Evolutionary conservation across 164 flowering plant genomes (phyloP), one percentile per base, ranked within the genome.

Genomic region (Nymphaea colorata): DNA sequence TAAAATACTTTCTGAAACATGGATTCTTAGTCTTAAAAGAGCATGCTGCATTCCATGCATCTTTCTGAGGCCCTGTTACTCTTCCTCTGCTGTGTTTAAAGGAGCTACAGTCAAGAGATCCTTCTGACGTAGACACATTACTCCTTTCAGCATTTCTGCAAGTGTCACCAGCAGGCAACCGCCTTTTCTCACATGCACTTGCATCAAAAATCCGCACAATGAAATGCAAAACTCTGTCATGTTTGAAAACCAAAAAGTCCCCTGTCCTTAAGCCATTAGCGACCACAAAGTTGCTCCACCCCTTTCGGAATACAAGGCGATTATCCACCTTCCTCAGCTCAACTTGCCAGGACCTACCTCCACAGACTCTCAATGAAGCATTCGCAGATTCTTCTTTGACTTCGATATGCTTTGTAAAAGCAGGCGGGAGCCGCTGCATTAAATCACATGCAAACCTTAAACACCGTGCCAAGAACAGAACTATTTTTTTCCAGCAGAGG

Each of bases 221-320:
- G 51, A 82, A 80, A 7, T 42, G 45, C 3, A 81, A 78, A 44
- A 62, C 72, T 18, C 77, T 79, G 15, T 71, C 73, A 41, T 80
- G 80, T 72, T 42, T 72, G 66, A 82, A 82, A 41, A 82, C 66
- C 14, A 80, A 25, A 16, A 77, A 69, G 61, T 75, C 68, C 2
- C 82, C 78, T 10, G 11, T 55, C 42, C 42, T 1, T 36, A 82
- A 64, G 15, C 79, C 73, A 59, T 79, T 41, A 66, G 64, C 67
- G 12, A 25, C 78, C 64, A 0, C 71, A 65, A 67, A 82, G 80
- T 3, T 66, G 70, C 3, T 69, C 67, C 79, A 76, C 80, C 59
- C 81, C 82, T 5, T 76, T 41, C 5, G 47, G 42, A n/a, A 80
- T 69, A 4, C 57, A 15, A 51, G 0, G 14, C 15, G 57, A 5